Percentiles rank a stretch among this genome's conserved stretches.
These are phyloP conservation scores for Eucalyptus tenuipes DNA, from an alignment of 345 rosid genomes.

Conservation along the genomic window DNA sequence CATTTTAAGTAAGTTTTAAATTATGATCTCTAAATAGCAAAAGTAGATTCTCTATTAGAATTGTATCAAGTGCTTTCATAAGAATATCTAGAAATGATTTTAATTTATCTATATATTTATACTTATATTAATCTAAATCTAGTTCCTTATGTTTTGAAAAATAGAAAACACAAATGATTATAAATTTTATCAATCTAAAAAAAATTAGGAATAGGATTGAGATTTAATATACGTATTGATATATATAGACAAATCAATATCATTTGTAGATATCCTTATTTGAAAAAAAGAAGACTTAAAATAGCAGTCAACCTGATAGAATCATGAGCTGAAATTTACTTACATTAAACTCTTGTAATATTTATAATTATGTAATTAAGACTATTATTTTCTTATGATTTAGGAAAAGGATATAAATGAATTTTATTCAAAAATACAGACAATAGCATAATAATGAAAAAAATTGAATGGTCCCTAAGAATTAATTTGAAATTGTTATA, in stretches of 20 bases:
- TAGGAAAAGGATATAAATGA: background rate
- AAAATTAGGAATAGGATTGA: background rate
- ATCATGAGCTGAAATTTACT: background rate
- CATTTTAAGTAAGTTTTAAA: too few species aligned
- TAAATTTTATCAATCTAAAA: background rate
- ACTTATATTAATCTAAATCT: background rate
- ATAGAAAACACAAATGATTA: too few species aligned
- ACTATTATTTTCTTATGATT: background rate
- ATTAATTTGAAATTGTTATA: too few species aligned
- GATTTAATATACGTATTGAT: background rate
- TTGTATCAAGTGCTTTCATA: background rate
- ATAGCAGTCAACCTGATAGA: background rate
- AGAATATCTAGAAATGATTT: background rate
- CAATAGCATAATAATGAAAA: background rate
- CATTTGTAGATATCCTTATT: background rate
- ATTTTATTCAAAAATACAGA: background rate
- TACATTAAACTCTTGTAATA: too few species aligned
- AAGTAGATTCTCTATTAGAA: background rate
- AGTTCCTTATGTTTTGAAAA: background rate
- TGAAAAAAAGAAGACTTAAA: too few species aligned
- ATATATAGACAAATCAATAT: too few species aligned
- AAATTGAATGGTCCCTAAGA: background rate
- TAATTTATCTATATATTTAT: background rate
- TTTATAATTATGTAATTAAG: too few species aligned
- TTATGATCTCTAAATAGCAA: background rate